phyloP scores from a whole-genome alignment of 2,329 filamentous ascomycete genomes.

The Cladorrhinum sp. region DNA sequence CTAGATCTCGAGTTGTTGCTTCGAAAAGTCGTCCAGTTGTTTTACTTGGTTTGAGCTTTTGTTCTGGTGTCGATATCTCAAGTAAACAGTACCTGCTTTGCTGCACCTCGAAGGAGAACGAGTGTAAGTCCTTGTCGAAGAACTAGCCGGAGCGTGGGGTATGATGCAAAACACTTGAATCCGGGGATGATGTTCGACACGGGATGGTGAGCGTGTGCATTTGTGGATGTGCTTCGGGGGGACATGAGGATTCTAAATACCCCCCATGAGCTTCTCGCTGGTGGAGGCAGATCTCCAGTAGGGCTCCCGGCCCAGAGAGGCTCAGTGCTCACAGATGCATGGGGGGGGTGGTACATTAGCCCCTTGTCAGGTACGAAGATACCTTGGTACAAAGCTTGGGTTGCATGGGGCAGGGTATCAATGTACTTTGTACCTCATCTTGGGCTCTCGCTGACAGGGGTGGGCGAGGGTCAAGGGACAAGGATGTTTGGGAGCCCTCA shows the following conservation, averaged over 20 bases:
- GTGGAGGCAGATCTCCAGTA: conserved; percentile 29
- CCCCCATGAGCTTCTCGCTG: conserved; percentile 24
- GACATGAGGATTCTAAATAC: conserved; percentile 30
- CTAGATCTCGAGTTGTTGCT: not conserved
- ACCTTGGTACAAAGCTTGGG: conserved; percentile 10
- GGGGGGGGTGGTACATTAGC: conserved; percentile 15
- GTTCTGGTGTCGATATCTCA: not conserved
- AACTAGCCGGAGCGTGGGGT: not conserved
- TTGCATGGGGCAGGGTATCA: conserved; percentile 21
- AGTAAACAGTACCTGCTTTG: not conserved
- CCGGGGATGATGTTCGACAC: conserved; percentile 17
- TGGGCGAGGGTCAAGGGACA: conserved; percentile 15
- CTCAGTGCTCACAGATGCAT: conserved; percentile 26
- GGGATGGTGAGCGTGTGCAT: conserved; percentile 11
- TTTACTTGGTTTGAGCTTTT: not conserved
- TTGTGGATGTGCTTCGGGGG: conserved; percentile 15
- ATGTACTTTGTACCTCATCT: conserved; percentile 5
- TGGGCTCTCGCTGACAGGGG: conserved; percentile 19
- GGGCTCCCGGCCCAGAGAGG: conserved; percentile 26
- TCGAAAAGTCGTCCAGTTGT: not conserved
- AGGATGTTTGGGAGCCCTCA: conserved; percentile 22
- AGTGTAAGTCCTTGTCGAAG: conserved; percentile 9
- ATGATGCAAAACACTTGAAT: conserved; percentile 7
- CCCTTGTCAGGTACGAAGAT: conserved; percentile 18
- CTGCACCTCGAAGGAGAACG: conserved; percentile 4